Conservation (phyloP, 2,329 filamentous ascomycete species). For the Thelonectria rubi region DNA sequence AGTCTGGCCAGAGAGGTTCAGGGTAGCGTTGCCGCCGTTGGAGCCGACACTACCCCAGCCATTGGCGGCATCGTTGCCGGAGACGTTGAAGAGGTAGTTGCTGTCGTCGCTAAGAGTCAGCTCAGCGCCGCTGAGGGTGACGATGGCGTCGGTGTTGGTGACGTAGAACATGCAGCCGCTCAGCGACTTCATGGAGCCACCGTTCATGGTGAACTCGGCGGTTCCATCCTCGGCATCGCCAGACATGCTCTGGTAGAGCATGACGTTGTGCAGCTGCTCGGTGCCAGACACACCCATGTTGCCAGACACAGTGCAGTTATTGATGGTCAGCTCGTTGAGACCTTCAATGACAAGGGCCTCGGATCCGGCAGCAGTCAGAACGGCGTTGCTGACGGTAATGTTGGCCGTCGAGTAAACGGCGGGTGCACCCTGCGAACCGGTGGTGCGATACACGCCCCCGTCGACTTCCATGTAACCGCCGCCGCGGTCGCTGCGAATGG, state of each 20-base stretch:
- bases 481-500: conserved; percentile 26
- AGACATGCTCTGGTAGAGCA: conserved; percentile 30
- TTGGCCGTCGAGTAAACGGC: conserved; percentile 29
- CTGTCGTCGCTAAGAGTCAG: conserved; percentile 20
- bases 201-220: conserved; percentile 25
- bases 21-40: conserved; percentile 18
- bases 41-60: conserved; percentile 27
- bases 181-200: conserved; percentile 19
- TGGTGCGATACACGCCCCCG: conserved; percentile 23
- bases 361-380: conserved; percentile 10
- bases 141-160: conserved; percentile 24
- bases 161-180: conserved; percentile 30
- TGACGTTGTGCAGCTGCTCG: conserved; percentile 27
- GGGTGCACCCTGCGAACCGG: conserved; percentile 17
- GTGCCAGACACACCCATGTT: conserved; percentile 24
- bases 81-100: conserved; percentile 27
- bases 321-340: conserved; percentile 26
- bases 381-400: conserved; percentile 21
- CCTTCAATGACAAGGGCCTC: conserved; percentile 27
- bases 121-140: conserved; percentile 19
- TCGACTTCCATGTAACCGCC: conserved; percentile 23
- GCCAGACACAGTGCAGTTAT: conserved; percentile 26
- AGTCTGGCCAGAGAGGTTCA: conserved; percentile 25
- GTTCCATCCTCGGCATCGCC: conserved; percentile 28
- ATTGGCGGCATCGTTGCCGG: conserved; percentile 22